A percentile compares a stretch with the other conserved stretches of the same genome.
Conservation (phyloP, 2,329 filamentous ascomycete species). For the Elsinoe australis region DNA sequence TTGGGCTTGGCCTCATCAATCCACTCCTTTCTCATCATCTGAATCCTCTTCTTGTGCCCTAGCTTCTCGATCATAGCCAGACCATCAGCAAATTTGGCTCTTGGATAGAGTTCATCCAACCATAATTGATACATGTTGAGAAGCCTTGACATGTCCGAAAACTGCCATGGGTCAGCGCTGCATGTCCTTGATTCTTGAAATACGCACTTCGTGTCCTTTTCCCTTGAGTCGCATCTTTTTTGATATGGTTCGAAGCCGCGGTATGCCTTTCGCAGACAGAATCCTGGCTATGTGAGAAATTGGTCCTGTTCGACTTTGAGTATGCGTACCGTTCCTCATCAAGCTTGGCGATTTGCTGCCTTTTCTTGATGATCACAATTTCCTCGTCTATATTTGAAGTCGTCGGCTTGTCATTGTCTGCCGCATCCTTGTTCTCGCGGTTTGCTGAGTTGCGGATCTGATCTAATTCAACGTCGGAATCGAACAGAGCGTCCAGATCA, state of each 20-base stretch:
- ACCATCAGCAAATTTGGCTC: conserved; percentile 87
- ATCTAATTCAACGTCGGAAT: conserved; percentile 60
- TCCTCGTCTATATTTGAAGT: conserved; percentile 56
- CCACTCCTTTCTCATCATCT: conserved; percentile 69
- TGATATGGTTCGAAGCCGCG: conserved; percentile 65
- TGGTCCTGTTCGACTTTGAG: not conserved
- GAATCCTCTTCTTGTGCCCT: conserved; percentile 74
- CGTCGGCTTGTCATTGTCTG: conserved; percentile 34
- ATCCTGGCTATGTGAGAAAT: conserved; percentile 46
- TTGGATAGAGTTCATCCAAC: conserved; percentile 93
- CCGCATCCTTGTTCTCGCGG: conserved; percentile 39
- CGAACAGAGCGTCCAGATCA: conserved; percentile 61
- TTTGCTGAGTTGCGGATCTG: conserved; percentile 38
- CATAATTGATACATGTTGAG: conserved; percentile 90
- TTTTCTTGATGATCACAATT: conserved; percentile 70
- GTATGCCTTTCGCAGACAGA: conserved; percentile 76
- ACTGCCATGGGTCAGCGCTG: conserved; percentile 43
- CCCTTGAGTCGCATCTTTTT: conserved; percentile 73
- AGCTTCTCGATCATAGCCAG: conserved; percentile 86
- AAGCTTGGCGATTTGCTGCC: conserved; percentile 72
- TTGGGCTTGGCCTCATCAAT: conserved; percentile 66
- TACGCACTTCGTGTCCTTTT: conserved; percentile 81
- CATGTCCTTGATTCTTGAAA: not conserved
- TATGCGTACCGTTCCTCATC: conserved; percentile 65
- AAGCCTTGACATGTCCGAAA: conserved; percentile 72